phyloP scores from a whole-genome alignment of 768 basidiomycete genomes.

The Phanerochaete sordida region DNA sequence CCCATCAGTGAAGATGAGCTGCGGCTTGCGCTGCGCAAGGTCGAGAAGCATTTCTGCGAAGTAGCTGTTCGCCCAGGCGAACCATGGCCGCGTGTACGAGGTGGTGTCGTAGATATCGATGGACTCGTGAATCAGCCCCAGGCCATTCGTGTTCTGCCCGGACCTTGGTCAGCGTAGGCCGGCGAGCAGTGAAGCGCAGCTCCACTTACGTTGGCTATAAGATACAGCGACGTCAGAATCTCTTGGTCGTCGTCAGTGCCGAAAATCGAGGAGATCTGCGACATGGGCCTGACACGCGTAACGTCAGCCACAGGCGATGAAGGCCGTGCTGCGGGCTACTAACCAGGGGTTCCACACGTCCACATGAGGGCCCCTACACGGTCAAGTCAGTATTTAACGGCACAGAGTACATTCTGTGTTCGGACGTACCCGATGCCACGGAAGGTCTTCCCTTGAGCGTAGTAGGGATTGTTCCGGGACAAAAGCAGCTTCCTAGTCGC shows the following conservation, averaged over 20 bases:
- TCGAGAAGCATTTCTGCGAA: slow-evolving; percentile 83
- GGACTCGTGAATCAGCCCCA: slow-evolving; percentile 79
- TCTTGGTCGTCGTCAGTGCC: slow-evolving; percentile 71
- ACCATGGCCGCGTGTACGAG: slow-evolving; percentile 71
- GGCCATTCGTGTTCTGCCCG: slow-evolving; percentile 61
- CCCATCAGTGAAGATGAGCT: slow-evolving; percentile 54
- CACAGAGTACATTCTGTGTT: not conserved
- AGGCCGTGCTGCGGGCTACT: slow-evolving; percentile 8
- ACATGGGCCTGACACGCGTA: slow-evolving; percentile 61
- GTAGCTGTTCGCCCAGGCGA: slow-evolving; percentile 83
- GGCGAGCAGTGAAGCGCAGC: not conserved
- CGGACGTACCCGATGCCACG: slow-evolving; percentile 61
- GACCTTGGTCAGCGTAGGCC: not conserved
- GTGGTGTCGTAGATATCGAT: slow-evolving; percentile 54
- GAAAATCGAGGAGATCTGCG: slow-evolving; percentile 69
- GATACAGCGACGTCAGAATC: slow-evolving; percentile 58
- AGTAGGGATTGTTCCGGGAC: slow-evolving; percentile 70
- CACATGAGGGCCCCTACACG: slow-evolving; percentile 68
- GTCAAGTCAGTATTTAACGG: not conserved
- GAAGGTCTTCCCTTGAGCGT: slow-evolving; percentile 56
- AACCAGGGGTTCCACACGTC: slow-evolving; percentile 71
- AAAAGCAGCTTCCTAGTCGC: slow-evolving; percentile 62
- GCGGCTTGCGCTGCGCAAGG: slow-evolving; percentile 69
- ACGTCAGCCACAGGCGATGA: not conserved
- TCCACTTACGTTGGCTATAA: slow-evolving; percentile 60